These are phyloP conservation scores for Waitea zeae DNA, from an alignment of 1,284 basidiomycete genomes.

Conservation along the genomic window DNA sequence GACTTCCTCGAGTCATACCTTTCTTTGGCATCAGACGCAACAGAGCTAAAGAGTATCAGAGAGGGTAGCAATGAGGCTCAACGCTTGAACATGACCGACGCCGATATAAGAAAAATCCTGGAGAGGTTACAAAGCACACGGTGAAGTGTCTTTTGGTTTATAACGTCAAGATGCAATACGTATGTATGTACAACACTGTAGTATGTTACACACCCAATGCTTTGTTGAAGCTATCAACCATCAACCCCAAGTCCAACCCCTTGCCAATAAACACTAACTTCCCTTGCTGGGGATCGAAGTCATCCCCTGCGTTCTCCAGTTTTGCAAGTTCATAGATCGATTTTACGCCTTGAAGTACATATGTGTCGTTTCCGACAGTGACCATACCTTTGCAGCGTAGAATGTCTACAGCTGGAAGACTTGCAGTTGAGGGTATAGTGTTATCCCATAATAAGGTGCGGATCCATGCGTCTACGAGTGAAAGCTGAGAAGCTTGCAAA, in stretches of 20 bases:
- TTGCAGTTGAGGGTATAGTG: conserved; percentile 11
- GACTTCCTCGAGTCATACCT: conserved; percentile 70
- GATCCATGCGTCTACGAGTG: conserved; percentile 59
- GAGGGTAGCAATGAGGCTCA: background rate
- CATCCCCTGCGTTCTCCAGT: conserved; percentile 17
- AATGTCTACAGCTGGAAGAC: conserved; percentile 32
- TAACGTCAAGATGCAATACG: too few species aligned
- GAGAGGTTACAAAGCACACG: background rate
- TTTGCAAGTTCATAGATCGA: conserved; percentile 67
- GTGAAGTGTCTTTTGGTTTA: too few species aligned
- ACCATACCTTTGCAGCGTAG: conserved; percentile 78
- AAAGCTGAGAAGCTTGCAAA: conserved; percentile 26
- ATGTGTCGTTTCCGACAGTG: conserved; percentile 31
- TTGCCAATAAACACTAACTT: conserved; percentile 84
- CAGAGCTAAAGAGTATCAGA: background rate
- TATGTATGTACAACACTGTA: too few species aligned
- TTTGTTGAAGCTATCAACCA: too few species aligned
- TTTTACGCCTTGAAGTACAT: conserved; percentile 75
- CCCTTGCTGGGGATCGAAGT: conserved; percentile 36
- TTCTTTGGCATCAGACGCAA: background rate
- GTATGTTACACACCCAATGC: too few species aligned
- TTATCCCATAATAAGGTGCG: conserved; percentile 64
- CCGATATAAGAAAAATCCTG: background rate
- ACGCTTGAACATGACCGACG: background rate
- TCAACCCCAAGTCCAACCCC: conserved; percentile 43